These are phyloP conservation scores for Aspergillus haitiensis DNA, from an alignment of 495 filamentous ascomycete species.

Conservation along the genomic window DNA sequence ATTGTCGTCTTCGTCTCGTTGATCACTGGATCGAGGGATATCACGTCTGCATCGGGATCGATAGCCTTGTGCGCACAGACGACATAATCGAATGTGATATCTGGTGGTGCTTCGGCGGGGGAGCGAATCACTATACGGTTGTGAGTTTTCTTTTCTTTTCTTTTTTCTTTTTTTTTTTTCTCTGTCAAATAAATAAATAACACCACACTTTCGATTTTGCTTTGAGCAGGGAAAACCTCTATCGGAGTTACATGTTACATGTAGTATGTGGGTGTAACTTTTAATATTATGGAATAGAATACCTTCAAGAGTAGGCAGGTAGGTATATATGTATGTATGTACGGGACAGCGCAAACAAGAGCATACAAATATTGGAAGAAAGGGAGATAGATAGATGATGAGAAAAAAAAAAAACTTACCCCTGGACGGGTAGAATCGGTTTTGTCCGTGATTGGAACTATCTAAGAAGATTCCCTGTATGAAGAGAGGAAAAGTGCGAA, in stretches of 20 bases:
- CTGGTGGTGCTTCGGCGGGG: conserved; percentile 34
- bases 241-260: too few relatives aligned
- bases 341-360: not conserved
- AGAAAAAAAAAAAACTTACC: conserved; percentile 25
- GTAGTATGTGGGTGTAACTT: not conserved
- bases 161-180: not conserved
- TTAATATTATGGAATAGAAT: too few relatives aligned
- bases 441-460: conserved; percentile 49
- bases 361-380: not conserved
- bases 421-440: conserved; percentile 41
- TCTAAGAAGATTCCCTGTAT: conserved; percentile 45
- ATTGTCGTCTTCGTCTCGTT: conserved; percentile 41
- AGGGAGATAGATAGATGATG: not conserved
- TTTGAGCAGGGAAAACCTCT: too few relatives aligned
- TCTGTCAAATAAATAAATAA: not conserved
- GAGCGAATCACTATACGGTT: conserved; percentile 40
- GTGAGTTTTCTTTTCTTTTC: not conserved
- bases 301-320: not conserved
- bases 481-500: not conserved
- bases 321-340: not conserved
- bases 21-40: conserved; percentile 41
- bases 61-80: conserved; percentile 56
- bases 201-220: too few relatives aligned
- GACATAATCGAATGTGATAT: conserved; percentile 42
- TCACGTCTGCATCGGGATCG: conserved; percentile 38